phyloP scores from a whole-genome alignment of 805 yeast species.

The Cyberlindnera japonica region DNA sequence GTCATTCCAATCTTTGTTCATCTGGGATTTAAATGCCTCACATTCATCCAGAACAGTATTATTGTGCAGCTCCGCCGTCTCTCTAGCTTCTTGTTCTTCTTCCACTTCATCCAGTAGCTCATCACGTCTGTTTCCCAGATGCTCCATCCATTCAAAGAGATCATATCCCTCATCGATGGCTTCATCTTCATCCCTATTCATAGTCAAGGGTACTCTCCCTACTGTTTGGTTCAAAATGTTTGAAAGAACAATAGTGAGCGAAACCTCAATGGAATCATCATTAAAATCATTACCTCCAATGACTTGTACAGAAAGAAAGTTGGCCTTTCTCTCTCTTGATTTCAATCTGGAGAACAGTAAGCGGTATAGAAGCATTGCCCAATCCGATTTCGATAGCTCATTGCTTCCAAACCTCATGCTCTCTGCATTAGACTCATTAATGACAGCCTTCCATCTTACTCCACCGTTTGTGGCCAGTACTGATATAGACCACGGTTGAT shows the following conservation, averaged over 20 bases:
- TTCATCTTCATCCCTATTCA: slow-evolving; percentile 8
- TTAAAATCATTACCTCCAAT: slow-evolving; percentile 2
- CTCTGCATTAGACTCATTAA: neutral
- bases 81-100: neutral
- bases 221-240: slow-evolving; percentile 7
- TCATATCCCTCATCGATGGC: slow-evolving; percentile 15
- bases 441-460: neutral
- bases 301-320: neutral
- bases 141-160: slow-evolving; percentile 21
- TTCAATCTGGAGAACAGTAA: slow-evolving; percentile 11
- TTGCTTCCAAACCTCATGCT: slow-evolving; percentile 5
- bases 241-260: neutral
- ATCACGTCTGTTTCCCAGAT: slow-evolving; percentile 14
- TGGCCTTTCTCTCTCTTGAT: neutral
- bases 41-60: slow-evolving; percentile 8
- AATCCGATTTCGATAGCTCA: slow-evolving; percentile 5
- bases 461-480: slow-evolving; percentile 14
- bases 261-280: slow-evolving; percentile 1
- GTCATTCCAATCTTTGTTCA: slow-evolving; percentile 10
- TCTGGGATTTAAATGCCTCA: slow-evolving; percentile 9
- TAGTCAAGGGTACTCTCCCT: slow-evolving; percentile 13
- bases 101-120: neutral
- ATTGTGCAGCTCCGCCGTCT: slow-evolving; percentile 1
- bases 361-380: slow-evolving; percentile 13
- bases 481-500: slow-evolving; percentile 10